Evolutionary conservation across 768 basidiomycete species (phyloP), one percentile per base, ranked within the genome.

Genomic region (Crepidotus variabilis): DNA sequence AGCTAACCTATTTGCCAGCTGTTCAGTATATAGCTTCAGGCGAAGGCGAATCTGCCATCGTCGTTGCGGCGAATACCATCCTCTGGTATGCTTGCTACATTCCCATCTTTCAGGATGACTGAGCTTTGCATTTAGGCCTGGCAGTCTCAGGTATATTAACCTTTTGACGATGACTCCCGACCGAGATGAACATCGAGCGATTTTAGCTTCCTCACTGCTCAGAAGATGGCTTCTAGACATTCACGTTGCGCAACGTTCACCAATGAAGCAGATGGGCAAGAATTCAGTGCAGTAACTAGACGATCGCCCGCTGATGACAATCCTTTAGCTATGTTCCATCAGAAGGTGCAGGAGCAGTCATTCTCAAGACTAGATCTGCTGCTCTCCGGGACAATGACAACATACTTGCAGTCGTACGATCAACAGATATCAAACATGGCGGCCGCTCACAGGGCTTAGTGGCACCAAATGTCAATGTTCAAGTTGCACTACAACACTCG

Each of bases 181-280:
- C 2, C 13, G 5, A 20, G 39, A 16, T 43, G 39, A 11, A 5
- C 4, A 43, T 28, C 8, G 28, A 50, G n/a, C 1, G 20, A 10
- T 54, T 52, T 33, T 36, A 72, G 71, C 9, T 71, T 72, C 53
- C 28, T 71, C 8, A 65, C 68, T 20, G 71, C 70, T 6, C 70
- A 73, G 57, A 66, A 68, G 55, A 72, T 73, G 71, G 60, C 58
- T 1, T 73, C 72, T 2, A 59, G 61, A 7, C 69, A 71, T 54
- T 67, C 65, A 20, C 69, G 71, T 14, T 72, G 72, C 57, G 70
- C 72, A 11, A 72, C 70, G 1, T 73, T 68, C 58, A 63, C 72
- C 0, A 67, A 61, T 51, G 63, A 69, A 52, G 72, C 72, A 20
- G 71, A 73, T 52, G 72, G 72, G 71, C 72, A 62, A 56, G 59